Evolutionary conservation across 2,329 filamentous ascomycete genomes (phyloP), one percentile per base, ranked within the genome.

Genomic region (Cladosporium oxysporum): DNA sequence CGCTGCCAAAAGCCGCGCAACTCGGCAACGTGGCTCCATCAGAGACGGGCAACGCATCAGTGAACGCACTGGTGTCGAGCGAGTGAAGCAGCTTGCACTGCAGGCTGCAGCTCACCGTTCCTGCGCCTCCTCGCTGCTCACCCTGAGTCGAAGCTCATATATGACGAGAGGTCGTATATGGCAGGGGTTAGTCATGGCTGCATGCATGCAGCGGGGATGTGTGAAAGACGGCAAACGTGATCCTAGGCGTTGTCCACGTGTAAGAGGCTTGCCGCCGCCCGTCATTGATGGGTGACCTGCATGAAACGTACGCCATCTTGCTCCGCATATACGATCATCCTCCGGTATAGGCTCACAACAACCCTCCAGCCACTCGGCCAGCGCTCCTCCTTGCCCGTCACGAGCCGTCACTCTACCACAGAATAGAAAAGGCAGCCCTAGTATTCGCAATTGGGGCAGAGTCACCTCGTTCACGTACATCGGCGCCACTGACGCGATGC

Each of bases 171-270:
- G 52, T 21, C 28, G 16, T 55, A 58, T 58, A 58, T 41, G 55
- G 23, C 31, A 58, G 55, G 55, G 55, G 33, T 58, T 58, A 33
- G 55, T 58, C 55, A 33, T 58, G 31, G 31, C 33, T 58, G 55
- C 55, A 58, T 58, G 55, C 55, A 23, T 58, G 55, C 55, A 58
- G 55, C 55, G 55, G 55, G 55, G 55, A 58, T 16, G 53, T 16
- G 53, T 37, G 33, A 21, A 12, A 37, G 53, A 35, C 33, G 55
- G 55, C 33, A 41, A 58, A 47, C 49, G 49, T 41, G 55, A 58
- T 58, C 55, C 55, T 58, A 28, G 55, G 55, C 55, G 55, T 35
- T 35, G 55, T 41, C 55, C 55, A 58, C 55, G 55, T 58, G 55
- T 58, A 41, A 33, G 55, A 58, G 55, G 55, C 55, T 58, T 58